Percentiles rank a stretch among this genome's conserved stretches.
Evolutionary conservation across 768 basidiomycete genomes (phyloP).

Genomic region (Tephrocybe sp.): DNA sequence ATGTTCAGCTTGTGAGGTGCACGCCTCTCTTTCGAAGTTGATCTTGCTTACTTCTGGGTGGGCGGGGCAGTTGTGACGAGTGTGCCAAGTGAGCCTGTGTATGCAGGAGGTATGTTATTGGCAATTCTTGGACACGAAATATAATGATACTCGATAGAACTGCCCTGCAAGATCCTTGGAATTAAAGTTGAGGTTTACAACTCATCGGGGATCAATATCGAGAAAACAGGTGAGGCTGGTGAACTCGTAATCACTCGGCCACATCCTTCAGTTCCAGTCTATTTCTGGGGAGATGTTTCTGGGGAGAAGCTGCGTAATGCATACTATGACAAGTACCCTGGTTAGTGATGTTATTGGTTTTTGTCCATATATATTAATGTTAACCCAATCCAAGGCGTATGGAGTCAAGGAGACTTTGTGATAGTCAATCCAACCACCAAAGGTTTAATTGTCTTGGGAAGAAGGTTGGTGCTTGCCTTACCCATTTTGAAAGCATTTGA

Average conservation of each 20-base stretch:
- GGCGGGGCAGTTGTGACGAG: constrained; percentile 45
- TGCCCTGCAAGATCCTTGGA: constrained; percentile 56
- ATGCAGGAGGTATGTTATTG: constrained; percentile 51
- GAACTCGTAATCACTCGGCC: constrained; percentile 64
- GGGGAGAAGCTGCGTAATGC: constrained; percentile 54
- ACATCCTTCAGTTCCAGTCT: constrained; percentile 62
- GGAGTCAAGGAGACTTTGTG: constrained; percentile 69
- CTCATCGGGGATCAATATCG: constrained; percentile 46
- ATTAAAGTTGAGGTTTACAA: constrained; percentile 63
- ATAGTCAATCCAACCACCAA: constrained; percentile 56
- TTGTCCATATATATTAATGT: too few species aligned
- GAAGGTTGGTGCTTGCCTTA: constrained; percentile 37
- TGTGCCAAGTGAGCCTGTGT: constrained; percentile 45
- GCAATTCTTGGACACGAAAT: not conserved
- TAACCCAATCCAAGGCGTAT: constrained; percentile 38
- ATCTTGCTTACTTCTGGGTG: not conserved
- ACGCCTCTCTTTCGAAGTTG: not conserved
- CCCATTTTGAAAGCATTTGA: not conserved
- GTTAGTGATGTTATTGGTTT: constrained; percentile 24
- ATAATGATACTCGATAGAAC: constrained; percentile 34
- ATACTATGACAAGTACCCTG: constrained; percentile 60
- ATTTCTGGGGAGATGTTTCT: constrained; percentile 60
- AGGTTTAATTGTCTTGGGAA: constrained; percentile 57
- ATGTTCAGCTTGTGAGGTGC: constrained; percentile 54
- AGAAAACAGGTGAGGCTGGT: constrained; percentile 41